These are phyloP conservation scores for Graphilbum ipis-grandicollis DNA, from an alignment of 2,329 filamentous ascomycete species.

Conservation along the genomic window DNA sequence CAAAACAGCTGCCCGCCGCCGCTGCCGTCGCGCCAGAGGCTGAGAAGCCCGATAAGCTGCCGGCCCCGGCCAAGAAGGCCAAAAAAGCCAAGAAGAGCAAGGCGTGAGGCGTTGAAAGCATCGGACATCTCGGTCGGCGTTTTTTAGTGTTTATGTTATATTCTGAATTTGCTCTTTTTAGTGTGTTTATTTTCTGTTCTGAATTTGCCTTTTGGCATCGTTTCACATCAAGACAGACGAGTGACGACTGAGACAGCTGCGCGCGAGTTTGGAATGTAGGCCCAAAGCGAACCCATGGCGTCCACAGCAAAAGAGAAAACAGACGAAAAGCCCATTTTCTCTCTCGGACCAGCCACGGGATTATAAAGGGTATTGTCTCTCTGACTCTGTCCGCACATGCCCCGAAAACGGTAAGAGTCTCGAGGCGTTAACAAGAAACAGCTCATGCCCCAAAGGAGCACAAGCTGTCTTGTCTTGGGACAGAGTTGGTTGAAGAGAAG, in stretches of 20 bases:
- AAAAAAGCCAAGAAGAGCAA: slow-evolving; percentile 16
- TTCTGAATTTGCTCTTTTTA: too few species aligned
- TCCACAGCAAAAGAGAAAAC: too few species aligned
- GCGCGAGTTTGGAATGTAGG: background rate
- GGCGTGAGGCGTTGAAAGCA: background rate
- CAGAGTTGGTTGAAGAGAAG: slow-evolving; percentile 24
- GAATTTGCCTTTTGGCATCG: too few species aligned
- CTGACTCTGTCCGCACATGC: background rate
- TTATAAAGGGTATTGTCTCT: slow-evolving; percentile 36
- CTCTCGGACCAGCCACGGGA: slow-evolving; percentile 21
- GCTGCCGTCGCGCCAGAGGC: background rate
- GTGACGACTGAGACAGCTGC: background rate
- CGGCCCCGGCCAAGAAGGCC: slow-evolving; percentile 13
- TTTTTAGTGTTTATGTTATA: background rate
- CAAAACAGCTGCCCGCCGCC: slow-evolving; percentile 19
- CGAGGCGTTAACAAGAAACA: background rate
- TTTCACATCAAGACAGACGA: too few species aligned
- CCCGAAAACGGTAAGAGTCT: background rate
- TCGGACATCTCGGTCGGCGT: background rate
- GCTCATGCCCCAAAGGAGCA: slow-evolving; percentile 8
- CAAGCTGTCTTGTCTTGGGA: slow-evolving; percentile 8
- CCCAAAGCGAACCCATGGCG: slow-evolving; percentile 42
- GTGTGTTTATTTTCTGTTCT: too few species aligned
- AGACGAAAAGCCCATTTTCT: too few species aligned
- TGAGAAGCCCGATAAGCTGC: background rate